These are phyloP conservation scores for Gossypium aridum DNA, from an alignment of 441 rosid species.

Conservation along the genomic window DNA sequence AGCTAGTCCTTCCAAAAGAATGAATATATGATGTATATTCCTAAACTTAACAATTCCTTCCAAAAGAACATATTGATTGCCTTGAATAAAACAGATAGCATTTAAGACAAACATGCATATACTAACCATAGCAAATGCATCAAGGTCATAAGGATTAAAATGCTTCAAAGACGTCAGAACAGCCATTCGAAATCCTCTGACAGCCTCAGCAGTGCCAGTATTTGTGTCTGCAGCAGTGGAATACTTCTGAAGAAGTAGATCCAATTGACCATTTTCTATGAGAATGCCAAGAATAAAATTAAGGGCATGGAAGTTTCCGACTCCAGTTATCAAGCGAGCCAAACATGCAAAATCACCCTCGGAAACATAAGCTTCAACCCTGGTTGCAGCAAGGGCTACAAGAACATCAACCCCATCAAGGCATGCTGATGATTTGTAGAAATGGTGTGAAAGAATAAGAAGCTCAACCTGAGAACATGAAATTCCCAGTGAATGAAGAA, in stretches of 20 bases:
- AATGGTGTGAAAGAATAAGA: constrained; percentile 93
- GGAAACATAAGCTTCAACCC: constrained; percentile 87
- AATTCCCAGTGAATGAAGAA: constrained; percentile 13
- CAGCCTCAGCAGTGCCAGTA: constrained; percentile 80
- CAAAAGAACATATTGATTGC: not conserved
- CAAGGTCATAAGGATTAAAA: constrained; percentile 80
- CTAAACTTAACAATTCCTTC: not conserved
- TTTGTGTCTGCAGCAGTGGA: constrained; percentile 86
- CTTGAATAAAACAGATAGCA: constrained; percentile 1
- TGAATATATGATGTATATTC: not conserved
- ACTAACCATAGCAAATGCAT: constrained; percentile 95
- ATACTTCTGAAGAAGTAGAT: constrained; percentile 90
- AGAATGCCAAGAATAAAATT: constrained; percentile 93
- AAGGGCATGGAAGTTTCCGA: constrained; percentile 92
- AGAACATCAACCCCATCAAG: constrained; percentile 99
- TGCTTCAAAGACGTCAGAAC: constrained; percentile 91
- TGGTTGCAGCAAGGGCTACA: constrained; percentile 93
- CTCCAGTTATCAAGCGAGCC: constrained; percentile 93
- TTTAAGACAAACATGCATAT: constrained; percentile 4
- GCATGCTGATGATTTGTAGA: constrained; percentile 97
- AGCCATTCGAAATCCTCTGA: constrained; percentile 95
- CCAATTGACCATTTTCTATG: constrained; percentile 91
- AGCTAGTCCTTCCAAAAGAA: not conserved
- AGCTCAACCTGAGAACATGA: constrained; percentile 74
- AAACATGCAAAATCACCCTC: constrained; percentile 96